Evolutionary conservation across 345 rosid genomes (phyloP).

Genomic region (Eutrema yunnanense): DNA sequence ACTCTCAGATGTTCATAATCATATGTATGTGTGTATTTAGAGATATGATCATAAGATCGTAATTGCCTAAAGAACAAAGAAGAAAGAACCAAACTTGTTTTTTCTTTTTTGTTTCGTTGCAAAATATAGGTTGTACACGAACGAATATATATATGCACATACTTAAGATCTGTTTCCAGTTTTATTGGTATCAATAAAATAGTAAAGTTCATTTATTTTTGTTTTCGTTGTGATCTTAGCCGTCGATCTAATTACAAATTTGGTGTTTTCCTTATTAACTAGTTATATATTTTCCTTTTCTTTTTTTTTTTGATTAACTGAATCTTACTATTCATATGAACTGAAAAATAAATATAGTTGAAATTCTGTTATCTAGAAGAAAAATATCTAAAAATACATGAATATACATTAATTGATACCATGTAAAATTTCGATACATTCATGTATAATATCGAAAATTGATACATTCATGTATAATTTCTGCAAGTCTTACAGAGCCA

Average conservation of each 20-base stretch:
- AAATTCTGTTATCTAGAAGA: background rate
- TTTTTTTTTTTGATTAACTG: background rate
- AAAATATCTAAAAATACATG: background rate
- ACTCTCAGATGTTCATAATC: background rate
- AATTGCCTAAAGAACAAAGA: background rate
- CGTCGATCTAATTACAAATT: background rate
- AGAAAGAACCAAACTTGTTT: background rate
- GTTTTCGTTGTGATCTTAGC: background rate
- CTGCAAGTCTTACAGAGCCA: background rate
- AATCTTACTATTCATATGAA: constrained; percentile 10
- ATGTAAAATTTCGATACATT: background rate
- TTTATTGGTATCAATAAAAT: background rate
- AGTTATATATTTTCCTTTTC: background rate
- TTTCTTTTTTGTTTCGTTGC: background rate
- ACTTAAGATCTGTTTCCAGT: background rate
- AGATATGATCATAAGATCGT: too few species aligned
- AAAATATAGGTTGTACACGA: background rate
- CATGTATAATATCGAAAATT: background rate
- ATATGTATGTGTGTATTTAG: background rate
- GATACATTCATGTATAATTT: background rate
- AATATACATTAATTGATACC: background rate
- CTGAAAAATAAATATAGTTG: background rate
- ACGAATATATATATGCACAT: background rate
- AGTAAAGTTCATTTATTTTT: background rate
- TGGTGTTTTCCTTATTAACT: background rate